These are phyloP conservation scores for Aureobasidium lini DNA, from an alignment of 2,329 filamentous ascomycete species.

Conservation along the genomic window DNA sequence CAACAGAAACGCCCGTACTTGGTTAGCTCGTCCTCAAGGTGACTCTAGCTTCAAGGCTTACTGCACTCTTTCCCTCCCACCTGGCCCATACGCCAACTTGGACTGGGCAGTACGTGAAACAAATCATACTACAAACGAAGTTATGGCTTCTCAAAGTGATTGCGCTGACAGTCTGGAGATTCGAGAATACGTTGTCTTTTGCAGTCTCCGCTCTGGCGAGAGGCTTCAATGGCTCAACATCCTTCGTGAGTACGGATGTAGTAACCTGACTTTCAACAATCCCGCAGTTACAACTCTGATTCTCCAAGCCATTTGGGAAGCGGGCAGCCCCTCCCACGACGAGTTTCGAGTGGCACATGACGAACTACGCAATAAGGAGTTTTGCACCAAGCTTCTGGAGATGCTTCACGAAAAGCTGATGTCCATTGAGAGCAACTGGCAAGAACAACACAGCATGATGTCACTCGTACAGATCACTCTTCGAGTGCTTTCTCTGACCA, in stretches of 20 bases:
- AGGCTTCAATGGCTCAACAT: slow-evolving; percentile 43
- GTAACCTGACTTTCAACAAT: slow-evolving; percentile 53
- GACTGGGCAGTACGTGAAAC: slow-evolving; percentile 26
- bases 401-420: slow-evolving; percentile 43
- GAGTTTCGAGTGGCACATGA: slow-evolving; percentile 42
- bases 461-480: slow-evolving; percentile 44
- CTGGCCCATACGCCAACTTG: slow-evolving; percentile 26
- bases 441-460: slow-evolving; percentile 53
- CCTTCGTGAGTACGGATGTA: slow-evolving; percentile 43
- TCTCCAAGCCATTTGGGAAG: slow-evolving; percentile 46
- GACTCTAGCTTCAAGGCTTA: slow-evolving; percentile 40
- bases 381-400: slow-evolving; percentile 43
- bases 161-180: slow-evolving; percentile 42
- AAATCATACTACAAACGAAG: slow-evolving; percentile 47
- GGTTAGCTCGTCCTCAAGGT: slow-evolving; percentile 28
- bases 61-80: slow-evolving; percentile 34
- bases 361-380: slow-evolving; percentile 42
- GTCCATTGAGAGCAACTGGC: slow-evolving; percentile 48
- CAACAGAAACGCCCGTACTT: slow-evolving; percentile 34
- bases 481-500: slow-evolving; percentile 19
- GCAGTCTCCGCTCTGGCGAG: slow-evolving; percentile 41
- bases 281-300: slow-evolving; percentile 45
- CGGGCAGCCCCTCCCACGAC: slow-evolving; percentile 40
- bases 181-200: slow-evolving; percentile 49
- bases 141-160: slow-evolving; percentile 42